These are phyloP conservation scores for Talaromyces sp. DNA, from an alignment of 2,329 filamentous ascomycete species.

Conservation along the genomic window DNA sequence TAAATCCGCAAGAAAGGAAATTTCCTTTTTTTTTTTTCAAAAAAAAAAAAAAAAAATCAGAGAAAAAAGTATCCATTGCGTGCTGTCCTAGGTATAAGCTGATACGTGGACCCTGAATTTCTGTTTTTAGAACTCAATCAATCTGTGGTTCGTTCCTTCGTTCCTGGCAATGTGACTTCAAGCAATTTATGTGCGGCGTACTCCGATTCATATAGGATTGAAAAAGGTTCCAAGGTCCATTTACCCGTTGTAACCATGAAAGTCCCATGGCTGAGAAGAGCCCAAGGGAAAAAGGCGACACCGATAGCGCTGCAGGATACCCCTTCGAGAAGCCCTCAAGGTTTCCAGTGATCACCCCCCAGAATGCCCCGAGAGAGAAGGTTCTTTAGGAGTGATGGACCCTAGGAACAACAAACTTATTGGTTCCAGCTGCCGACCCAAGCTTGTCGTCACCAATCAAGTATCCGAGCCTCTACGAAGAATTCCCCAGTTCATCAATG, in stretches of 20 bases:
- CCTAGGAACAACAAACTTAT: constrained; percentile 22
- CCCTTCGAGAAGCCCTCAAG: constrained; percentile 23
- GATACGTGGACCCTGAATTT: constrained; percentile 30
- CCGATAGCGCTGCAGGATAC: neutral
- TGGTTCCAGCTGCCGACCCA: constrained; percentile 23
- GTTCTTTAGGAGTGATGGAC: constrained; percentile 20
- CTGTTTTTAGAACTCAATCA: constrained; percentile 29
- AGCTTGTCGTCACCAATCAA: constrained; percentile 26
- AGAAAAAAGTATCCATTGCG: constrained; percentile 9
- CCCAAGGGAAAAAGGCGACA: neutral
- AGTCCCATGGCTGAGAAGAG: neutral
- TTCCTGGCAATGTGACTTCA: constrained; percentile 1
- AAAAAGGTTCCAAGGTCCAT: too few species aligned
- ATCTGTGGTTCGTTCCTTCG: constrained; percentile 23
- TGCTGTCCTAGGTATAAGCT: constrained; percentile 15
- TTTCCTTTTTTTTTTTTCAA: too few species aligned
- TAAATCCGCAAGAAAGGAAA: neutral
- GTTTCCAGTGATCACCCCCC: constrained; percentile 23
- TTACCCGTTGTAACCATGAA: neutral
- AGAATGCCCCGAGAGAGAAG: constrained; percentile 24
- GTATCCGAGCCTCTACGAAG: constrained; percentile 11
- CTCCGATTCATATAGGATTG: constrained; percentile 1
- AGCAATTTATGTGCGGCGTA: constrained; percentile 6
- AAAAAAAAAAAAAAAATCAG: constrained; percentile 1
- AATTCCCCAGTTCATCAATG: constrained; percentile 31